Percentiles rank a stretch among this genome's conserved stretches.
These are phyloP conservation scores for Euclidium syriacum DNA, from an alignment of 345 rosid genomes.

Conservation along the genomic window DNA sequence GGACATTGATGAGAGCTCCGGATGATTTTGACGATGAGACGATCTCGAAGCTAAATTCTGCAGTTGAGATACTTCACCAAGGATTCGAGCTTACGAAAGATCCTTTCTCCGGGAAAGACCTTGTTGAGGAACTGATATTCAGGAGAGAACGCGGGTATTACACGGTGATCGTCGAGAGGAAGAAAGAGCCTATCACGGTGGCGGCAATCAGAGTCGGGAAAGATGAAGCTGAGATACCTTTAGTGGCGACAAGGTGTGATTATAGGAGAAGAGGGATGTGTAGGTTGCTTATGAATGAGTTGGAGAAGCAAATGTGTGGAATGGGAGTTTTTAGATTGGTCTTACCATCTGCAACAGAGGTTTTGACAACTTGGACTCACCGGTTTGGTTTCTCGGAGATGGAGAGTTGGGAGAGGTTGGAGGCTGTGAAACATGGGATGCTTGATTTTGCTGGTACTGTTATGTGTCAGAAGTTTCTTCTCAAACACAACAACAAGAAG, in stretches of 20 bases:
- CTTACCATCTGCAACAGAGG: conserved; percentile 35
- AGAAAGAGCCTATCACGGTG: conserved; percentile 46
- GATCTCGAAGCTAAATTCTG: conserved; percentile 44
- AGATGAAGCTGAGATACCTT: conserved; percentile 59
- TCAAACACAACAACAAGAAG: too few relatives aligned
- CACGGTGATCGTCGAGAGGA: conserved; percentile 46
- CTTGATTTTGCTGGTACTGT: conserved; percentile 39
- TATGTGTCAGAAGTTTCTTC: conserved; percentile 39
- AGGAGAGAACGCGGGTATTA: conserved; percentile 46
- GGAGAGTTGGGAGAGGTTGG: conserved; percentile 19
- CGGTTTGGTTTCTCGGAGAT: conserved; percentile 40
- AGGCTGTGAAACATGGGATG: conserved; percentile 21
- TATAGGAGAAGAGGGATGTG: conserved; percentile 62
- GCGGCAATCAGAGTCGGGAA: conserved; percentile 62
- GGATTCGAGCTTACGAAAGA: conserved; percentile 68
- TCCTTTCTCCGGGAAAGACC: conserved; percentile 44
- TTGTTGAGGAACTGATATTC: conserved; percentile 55
- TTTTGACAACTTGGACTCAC: conserved; percentile 38
- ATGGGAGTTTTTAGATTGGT: conserved; percentile 42
- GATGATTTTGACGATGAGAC: conserved; percentile 25
- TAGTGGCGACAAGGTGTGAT: conserved; percentile 48
- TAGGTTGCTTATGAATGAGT: conserved; percentile 43
- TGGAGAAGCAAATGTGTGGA: conserved; percentile 50
- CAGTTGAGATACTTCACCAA: conserved; percentile 58
- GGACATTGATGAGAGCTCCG: conserved; percentile 52